These are phyloP conservation scores for Irpex sp. DNA, from an alignment of 1,284 basidiomycete species.

Conservation along the genomic window DNA sequence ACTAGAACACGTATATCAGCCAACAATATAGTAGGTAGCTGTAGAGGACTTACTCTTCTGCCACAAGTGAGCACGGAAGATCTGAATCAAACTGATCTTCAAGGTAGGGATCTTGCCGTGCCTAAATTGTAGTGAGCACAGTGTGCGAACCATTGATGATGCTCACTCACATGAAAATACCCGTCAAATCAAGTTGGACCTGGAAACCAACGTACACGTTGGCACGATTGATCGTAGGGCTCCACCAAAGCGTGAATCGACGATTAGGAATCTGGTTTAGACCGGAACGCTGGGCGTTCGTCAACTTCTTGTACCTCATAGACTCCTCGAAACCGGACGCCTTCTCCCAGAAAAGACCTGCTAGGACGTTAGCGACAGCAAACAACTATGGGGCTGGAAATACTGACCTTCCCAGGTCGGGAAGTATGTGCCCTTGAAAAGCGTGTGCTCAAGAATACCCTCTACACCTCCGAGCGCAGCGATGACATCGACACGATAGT, in stretches of 20 bases:
- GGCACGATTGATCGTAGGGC: constrained; percentile 95
- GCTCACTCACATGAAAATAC: constrained; percentile 76
- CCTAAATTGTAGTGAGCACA: constrained; percentile 42
- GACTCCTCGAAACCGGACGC: constrained; percentile 94
- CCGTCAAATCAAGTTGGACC: constrained; percentile 96
- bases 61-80: constrained; percentile 99
- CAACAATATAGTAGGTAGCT: background rate
- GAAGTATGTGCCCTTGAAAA: constrained; percentile 98
- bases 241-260: constrained; percentile 99
- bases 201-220: constrained; percentile 99
- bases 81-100: constrained; percentile 98
- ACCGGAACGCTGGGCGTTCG: constrained; percentile 95
- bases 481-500: constrained; percentile 98
- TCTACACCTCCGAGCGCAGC: constrained; percentile 98
- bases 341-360: constrained; percentile 94
- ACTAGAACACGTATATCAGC: constrained; percentile 37
- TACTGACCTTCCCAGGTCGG: constrained; percentile 79
- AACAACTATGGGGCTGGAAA: background rate
- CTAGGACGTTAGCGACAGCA: constrained; percentile 10
- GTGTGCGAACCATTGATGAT: background rate
- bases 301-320: constrained; percentile 96
- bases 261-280: constrained; percentile 98
- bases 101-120: constrained; percentile 98
- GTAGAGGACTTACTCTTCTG: constrained; percentile 76
- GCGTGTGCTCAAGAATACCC: constrained; percentile 94